Base-by-base conservation (phyloP, 352 stramenopile species). In the Phytophthora cajani region DNA sequence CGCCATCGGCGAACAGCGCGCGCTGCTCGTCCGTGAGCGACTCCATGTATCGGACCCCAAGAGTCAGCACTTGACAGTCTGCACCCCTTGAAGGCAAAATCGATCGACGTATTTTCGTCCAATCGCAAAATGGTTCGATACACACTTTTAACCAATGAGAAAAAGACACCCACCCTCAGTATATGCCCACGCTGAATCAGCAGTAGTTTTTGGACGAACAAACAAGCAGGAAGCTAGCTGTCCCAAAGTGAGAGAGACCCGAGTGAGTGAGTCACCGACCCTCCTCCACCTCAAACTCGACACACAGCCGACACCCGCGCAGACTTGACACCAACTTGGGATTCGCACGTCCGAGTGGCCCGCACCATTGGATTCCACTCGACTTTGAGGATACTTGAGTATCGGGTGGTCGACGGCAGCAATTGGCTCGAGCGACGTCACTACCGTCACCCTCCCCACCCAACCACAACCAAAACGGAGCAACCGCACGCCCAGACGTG, bases 11-110 rank as follows among this genome's bases (percentile, higher is more conserved):
- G 70, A 96, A 94, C 36, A 96, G 72, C 44, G 78, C 80, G 44
- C 83, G 82, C 72, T 95, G 86, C 62, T 87, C 75, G 8, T 84
- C 72, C n/a, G 83, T 92, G 64, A 95, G 78, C 64, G 80, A 82
- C 67, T 96, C 84, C 87, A 95, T 94, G n/a, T 38, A 38, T 38
- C 32, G 27, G 40, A 38, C 36, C 53, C 56, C 51, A 67, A 67
- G 40, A 74, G 64, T 77, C 56, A 72, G 60, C 71, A 54, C 44
- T 19, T 50, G 16, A 19, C 38, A 56, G 30, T 42, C 50, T 58
- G 72, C 60, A 69, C 53, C 69, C 58, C 40, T 70, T 74, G 38
- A 68, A 67, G 56, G 25, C 32, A 23, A 74, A 57, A 47, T 46
- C 21, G 32, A 46, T 63, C 32, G 25, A 12, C 27, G 21, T 5